phyloP scores from a whole-genome alignment of 2,329 filamentous ascomycete species.

The Alternaria longipes region DNA sequence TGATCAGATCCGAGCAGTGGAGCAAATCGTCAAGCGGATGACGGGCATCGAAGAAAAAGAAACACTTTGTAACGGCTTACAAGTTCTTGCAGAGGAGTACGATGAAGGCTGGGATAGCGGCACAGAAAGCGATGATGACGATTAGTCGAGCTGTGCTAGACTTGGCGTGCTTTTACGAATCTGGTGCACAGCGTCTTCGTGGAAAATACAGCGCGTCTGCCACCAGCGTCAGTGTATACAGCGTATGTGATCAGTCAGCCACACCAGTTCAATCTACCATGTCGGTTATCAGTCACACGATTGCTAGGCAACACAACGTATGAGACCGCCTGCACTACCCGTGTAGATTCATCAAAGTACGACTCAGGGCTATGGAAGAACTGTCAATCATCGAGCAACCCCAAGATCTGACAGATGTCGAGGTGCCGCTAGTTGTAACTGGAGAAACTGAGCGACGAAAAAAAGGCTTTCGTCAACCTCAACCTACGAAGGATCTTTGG shows the following conservation, averaged over 20 bases:
- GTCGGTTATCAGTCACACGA: background rate
- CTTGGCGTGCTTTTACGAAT: background rate
- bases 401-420: background rate
- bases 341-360: background rate
- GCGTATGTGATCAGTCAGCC: background rate
- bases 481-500: background rate
- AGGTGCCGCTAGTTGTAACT: background rate
- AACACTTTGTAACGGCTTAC: constrained; percentile 79
- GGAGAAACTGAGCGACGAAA: background rate
- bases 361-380: background rate
- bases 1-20: constrained; percentile 71
- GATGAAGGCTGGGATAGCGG: constrained; percentile 87
- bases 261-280: background rate
- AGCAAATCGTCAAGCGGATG: constrained; percentile 69
- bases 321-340: background rate
- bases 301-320: background rate
- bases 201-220: background rate
- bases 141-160: constrained; percentile 47
- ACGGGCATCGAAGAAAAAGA: constrained; percentile 83
- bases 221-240: background rate
- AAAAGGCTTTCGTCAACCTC: background rate
- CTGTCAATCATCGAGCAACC: background rate
- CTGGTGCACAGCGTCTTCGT: background rate
- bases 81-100: constrained; percentile 86
- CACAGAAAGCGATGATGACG: constrained; percentile 69